Percentiles rank a stretch among this genome's conserved stretches.
Conservation (phyloP, 2,329 filamentous ascomycete species). For the Nothophoma quercina region DNA sequence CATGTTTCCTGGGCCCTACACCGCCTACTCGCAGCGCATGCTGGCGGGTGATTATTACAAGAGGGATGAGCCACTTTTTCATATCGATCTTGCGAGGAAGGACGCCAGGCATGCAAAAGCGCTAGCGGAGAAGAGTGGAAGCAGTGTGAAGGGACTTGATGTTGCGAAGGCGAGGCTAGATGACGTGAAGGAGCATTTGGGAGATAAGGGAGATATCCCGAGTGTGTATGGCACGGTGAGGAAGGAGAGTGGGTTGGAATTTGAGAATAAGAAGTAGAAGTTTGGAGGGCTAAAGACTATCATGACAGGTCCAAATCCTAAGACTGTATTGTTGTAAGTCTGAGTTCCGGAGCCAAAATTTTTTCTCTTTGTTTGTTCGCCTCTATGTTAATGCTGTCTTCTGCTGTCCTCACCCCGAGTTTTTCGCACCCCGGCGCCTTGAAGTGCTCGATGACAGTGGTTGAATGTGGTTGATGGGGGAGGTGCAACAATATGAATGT, state of each 20-base stretch:
- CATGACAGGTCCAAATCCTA: too few relatives aligned
- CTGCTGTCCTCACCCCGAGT: too few relatives aligned
- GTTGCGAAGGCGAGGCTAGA: constrained; percentile 72
- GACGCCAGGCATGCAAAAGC: constrained; percentile 77
- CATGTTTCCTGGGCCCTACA: constrained; percentile 74
- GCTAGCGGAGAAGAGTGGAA: constrained; percentile 69
- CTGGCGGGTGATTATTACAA: constrained; percentile 76
- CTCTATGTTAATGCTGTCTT: too few relatives aligned
- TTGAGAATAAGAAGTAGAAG: constrained; percentile 58
- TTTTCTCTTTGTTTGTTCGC: too few relatives aligned
- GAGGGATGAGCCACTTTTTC: constrained; percentile 80
- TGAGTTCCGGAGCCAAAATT: too few relatives aligned
- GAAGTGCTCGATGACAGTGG: too few relatives aligned
- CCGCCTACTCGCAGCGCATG: constrained; percentile 79
- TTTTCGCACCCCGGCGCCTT: too few relatives aligned
- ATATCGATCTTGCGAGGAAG: constrained; percentile 82
- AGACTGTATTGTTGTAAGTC: too few relatives aligned
- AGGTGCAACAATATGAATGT: too few relatives aligned
- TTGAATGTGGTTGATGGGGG: too few relatives aligned
- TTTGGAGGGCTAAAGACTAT: too few relatives aligned
- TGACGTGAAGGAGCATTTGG: constrained; percentile 72
- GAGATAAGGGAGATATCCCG: constrained; percentile 78
- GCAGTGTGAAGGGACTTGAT: constrained; percentile 69
- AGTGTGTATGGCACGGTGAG: constrained; percentile 83
- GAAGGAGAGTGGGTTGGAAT: constrained; percentile 75